Percentiles rank a stretch among this genome's conserved stretches.
Conservation (phyloP, 345 rosid species). For the Camelina neglecta region DNA sequence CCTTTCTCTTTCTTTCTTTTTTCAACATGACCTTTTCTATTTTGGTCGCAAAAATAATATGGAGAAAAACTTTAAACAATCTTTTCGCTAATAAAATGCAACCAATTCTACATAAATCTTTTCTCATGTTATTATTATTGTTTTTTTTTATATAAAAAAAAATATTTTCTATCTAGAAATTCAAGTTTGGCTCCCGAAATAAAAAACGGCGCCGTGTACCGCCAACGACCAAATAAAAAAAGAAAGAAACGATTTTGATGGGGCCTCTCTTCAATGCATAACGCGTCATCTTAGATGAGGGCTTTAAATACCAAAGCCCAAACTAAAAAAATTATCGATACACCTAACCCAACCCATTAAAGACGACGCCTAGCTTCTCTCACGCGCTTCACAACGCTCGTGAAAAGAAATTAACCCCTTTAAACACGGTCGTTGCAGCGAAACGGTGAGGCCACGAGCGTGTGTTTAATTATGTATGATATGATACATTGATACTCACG, state of each 20-base stretch:
- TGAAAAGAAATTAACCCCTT: background rate
- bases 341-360: slow-evolving; percentile 28
- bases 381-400: background rate
- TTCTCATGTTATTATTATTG: too few relatives aligned
- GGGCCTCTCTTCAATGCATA: background rate
- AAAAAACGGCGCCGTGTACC: background rate
- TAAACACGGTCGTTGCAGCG: background rate
- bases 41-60: too few relatives aligned
- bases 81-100: too few relatives aligned
- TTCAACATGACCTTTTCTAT: too few relatives aligned
- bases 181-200: background rate
- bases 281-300: background rate
- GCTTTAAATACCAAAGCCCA: background rate
- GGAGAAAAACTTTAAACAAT: too few relatives aligned
- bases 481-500: background rate
- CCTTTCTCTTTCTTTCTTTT: background rate
- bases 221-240: background rate
- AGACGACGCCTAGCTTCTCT: slow-evolving; percentile 7
- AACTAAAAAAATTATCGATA: background rate
- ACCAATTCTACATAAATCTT: too few relatives aligned
- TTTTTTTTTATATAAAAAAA: too few relatives aligned
- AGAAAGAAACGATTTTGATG: background rate
- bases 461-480: background rate
- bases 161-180: background rate
- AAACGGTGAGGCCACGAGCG: background rate